Percentiles rank a stretch among this genome's conserved stretches.
Conservation (phyloP, 257 asterid genomes). For the Cynanchum wilfordii region DNA sequence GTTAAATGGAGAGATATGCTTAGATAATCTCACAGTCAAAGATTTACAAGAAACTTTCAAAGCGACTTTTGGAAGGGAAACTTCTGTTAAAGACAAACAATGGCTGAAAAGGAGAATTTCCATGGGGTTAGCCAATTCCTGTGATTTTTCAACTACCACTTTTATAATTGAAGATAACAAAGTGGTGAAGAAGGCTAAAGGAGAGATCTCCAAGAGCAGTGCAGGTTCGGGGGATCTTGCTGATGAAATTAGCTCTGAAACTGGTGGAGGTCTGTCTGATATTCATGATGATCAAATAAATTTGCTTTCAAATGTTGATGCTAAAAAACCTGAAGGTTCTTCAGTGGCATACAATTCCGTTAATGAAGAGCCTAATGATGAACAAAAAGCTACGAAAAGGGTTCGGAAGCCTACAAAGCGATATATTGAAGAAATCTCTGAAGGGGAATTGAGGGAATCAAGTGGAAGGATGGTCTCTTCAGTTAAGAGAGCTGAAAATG, state of each 20-base stretch:
- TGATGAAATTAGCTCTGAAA: slow-evolving; percentile 34
- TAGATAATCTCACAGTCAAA: slow-evolving; percentile 67
- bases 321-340: slow-evolving; percentile 21
- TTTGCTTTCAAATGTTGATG: slow-evolving; percentile 31
- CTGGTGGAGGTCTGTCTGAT: slow-evolving; percentile 26
- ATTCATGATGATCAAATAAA: slow-evolving; percentile 28
- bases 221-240: slow-evolving; percentile 40
- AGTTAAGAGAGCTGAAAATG: slow-evolving; percentile 24
- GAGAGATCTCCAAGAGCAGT: slow-evolving; percentile 30
- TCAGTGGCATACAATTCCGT: slow-evolving; percentile 29
- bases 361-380: slow-evolving; percentile 44
- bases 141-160: slow-evolving; percentile 70
- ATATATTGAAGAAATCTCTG: slow-evolving; percentile 83
- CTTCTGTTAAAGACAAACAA: slow-evolving; percentile 88
- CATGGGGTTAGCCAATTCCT: slow-evolving; percentile 87
- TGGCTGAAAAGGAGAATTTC: slow-evolving; percentile 94
- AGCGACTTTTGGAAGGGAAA: slow-evolving; percentile 94
- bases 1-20: slow-evolving; percentile 77
- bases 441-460: slow-evolving; percentile 62
- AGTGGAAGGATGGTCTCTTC: slow-evolving; percentile 42
- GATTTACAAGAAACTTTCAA: slow-evolving; percentile 90
- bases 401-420: slow-evolving; percentile 87
- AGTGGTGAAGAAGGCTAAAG: slow-evolving; percentile 48
- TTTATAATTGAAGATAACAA: slow-evolving; percentile 51
- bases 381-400: slow-evolving; percentile 66